phyloP scores from a whole-genome alignment of 805 yeast species.

The Wilhelminamyces savonicus region DNA sequence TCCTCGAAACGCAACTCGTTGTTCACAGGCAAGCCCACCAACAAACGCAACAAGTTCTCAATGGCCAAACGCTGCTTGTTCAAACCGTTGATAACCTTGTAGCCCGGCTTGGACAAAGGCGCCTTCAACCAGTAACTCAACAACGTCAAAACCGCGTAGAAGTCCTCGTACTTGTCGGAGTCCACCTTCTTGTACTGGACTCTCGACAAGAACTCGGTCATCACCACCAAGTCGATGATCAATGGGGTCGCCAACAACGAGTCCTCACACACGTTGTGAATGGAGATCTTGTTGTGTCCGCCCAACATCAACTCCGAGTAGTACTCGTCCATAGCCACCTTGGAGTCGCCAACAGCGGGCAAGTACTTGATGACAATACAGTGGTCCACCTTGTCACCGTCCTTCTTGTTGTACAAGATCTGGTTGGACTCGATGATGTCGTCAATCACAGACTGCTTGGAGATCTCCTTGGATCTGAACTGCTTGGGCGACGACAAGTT shows the following conservation, averaged over 20 bases:
- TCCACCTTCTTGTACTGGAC: slow-evolving; percentile 63
- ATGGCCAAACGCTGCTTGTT: slow-evolving; percentile 92
- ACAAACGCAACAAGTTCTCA: slow-evolving; percentile 83
- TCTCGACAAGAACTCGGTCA: slow-evolving; percentile 86
- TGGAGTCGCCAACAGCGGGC: slow-evolving; percentile 92
- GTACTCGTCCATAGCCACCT: slow-evolving; percentile 98
- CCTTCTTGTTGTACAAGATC: slow-evolving; percentile 73
- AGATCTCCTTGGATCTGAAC: slow-evolving; percentile 92
- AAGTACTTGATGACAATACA: slow-evolving; percentile 92
- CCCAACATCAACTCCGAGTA: slow-evolving; percentile 96
- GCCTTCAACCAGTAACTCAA: slow-evolving; percentile 96
- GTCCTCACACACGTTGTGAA: slow-evolving; percentile 96
- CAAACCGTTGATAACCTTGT: slow-evolving; percentile 83
- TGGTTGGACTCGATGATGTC: slow-evolving; percentile 87
- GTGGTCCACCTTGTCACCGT: slow-evolving; percentile 79
- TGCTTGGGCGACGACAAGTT: slow-evolving; percentile 88
- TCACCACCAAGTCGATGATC: slow-evolving; percentile 83
- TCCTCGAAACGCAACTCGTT: slow-evolving; percentile 95
- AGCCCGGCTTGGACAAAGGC: slow-evolving; percentile 88
- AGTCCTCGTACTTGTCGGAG: slow-evolving; percentile 46
- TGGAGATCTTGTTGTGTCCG: slow-evolving; percentile 90
- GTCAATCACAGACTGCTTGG: slow-evolving; percentile 88
- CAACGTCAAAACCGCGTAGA: slow-evolving; percentile 82
- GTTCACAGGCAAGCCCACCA: slow-evolving; percentile 84
- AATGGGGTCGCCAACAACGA: slow-evolving; percentile 91